Conservation (phyloP, 371 early-diverging fungal species). For the Apophysomyces elegans region DNA sequence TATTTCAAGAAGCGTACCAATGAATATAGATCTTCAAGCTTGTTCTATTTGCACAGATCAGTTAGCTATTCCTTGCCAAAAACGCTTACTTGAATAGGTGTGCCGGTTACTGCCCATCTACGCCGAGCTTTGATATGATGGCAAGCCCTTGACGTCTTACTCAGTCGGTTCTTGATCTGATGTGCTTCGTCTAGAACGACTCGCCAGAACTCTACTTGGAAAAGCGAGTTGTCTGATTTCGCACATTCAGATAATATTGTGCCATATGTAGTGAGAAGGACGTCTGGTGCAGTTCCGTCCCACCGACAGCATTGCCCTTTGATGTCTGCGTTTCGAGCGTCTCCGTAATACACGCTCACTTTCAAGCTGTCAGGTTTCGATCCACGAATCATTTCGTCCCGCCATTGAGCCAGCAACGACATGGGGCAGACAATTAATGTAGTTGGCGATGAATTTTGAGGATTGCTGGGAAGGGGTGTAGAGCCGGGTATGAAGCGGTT, state of each 20-base stretch:
- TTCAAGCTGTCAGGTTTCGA: slow-evolving; percentile 46
- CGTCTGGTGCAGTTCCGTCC: slow-evolving; percentile 53
- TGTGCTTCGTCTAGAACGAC: slow-evolving; percentile 84
- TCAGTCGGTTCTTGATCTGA: slow-evolving; percentile 66
- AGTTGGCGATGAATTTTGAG: slow-evolving; percentile 45
- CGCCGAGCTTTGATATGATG: slow-evolving; percentile 62
- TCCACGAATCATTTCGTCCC: slow-evolving; percentile 61
- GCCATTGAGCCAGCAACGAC: slow-evolving; percentile 76
- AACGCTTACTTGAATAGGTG: slow-evolving; percentile 64
- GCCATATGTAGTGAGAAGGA: slow-evolving; percentile 74
- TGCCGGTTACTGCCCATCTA: slow-evolving; percentile 84
- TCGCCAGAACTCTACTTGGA: slow-evolving; percentile 59
- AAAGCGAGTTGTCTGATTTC: slow-evolving; percentile 20
- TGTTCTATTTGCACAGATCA: slow-evolving; percentile 44
- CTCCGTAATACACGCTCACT: slow-evolving; percentile 67
- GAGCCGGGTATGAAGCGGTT: slow-evolving; percentile 36
- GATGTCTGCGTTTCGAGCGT: slow-evolving; percentile 20
- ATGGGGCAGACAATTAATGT: slow-evolving; percentile 74
- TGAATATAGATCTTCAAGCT: slow-evolving; percentile 81
- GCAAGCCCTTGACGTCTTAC: slow-evolving; percentile 65
- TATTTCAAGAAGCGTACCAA: slow-evolving; percentile 79
- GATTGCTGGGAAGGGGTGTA: slow-evolving; percentile 13
- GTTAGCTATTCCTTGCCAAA: background rate
- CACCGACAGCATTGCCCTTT: slow-evolving; percentile 23
- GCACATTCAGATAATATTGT: slow-evolving; percentile 59